phyloP scores from a whole-genome alignment of 2,329 filamentous ascomycete species.

The Fusarium sp. region DNA sequence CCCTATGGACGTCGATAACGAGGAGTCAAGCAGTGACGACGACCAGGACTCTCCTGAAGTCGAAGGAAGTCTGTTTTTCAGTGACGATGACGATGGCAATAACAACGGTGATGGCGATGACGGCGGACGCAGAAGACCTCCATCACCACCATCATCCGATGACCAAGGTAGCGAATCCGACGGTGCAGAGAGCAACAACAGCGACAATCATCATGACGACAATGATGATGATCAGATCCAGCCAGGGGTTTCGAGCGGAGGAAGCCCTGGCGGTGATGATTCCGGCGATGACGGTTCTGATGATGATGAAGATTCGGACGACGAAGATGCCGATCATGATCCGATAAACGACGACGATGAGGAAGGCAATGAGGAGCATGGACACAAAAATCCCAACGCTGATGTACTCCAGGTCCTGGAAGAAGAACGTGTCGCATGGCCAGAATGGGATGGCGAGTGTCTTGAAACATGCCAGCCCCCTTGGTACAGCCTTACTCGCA shows the following conservation, averaged over 20 bases:
- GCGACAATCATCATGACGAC: background rate
- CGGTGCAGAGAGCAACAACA: background rate
- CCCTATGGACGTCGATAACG: conserved; percentile 1
- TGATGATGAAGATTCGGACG: background rate
- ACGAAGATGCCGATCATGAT: background rate
- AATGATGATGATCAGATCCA: background rate
- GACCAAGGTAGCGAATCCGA: background rate
- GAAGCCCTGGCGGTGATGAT: background rate
- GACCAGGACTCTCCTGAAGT: background rate
- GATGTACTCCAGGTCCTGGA: background rate
- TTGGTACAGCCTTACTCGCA: background rate
- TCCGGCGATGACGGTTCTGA: background rate
- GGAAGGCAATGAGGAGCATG: background rate
- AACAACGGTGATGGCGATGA: background rate
- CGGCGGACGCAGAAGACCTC: background rate
- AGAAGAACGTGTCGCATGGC: background rate
- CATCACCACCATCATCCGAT: background rate
- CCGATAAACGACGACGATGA: background rate
- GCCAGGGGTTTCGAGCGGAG: background rate
- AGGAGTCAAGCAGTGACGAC: background rate
- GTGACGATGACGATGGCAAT: background rate
- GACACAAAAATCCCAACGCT: background rate
- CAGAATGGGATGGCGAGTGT: conserved; percentile 5
- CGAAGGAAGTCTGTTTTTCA: background rate
- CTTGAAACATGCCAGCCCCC: background rate